Percentiles rank a stretch among this genome's conserved stretches.
Conservation (phyloP, 2,329 filamentous ascomycete genomes). For the Pseudocercospora vitis region DNA sequence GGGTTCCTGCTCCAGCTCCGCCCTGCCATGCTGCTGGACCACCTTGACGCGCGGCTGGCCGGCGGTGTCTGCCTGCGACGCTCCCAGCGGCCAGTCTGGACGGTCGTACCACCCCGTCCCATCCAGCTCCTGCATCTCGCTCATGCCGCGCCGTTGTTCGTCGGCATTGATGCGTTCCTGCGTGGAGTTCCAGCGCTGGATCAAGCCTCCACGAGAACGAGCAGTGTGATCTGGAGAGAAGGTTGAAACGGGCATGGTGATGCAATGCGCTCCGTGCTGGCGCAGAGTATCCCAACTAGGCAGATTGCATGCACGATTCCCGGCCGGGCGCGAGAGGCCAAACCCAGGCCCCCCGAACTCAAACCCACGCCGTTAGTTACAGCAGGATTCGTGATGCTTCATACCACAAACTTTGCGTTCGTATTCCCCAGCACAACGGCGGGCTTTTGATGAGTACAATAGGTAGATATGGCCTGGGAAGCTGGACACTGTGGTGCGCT, state of each 20-base stretch:
- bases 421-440: too few relatives aligned
- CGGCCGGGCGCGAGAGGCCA: slow-evolving; percentile 9
- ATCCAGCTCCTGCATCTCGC: slow-evolving; percentile 33
- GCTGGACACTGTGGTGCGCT: neutral
- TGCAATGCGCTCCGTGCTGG: slow-evolving; percentile 24
- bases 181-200: slow-evolving; percentile 32
- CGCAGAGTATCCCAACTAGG: slow-evolving; percentile 16
- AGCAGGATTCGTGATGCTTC: neutral
- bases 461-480: neutral
- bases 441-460: too few relatives aligned
- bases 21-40: slow-evolving; percentile 12
- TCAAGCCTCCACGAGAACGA: slow-evolving; percentile 24
- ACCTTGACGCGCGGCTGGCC: slow-evolving; percentile 10
- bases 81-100: slow-evolving; percentile 33
- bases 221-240: slow-evolving; percentile 28
- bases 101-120: slow-evolving; percentile 33
- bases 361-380: slow-evolving; percentile 3
- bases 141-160: slow-evolving; percentile 30
- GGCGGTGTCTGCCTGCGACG: slow-evolving; percentile 5
- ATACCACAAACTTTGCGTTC: too few relatives aligned
- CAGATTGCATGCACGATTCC: slow-evolving; percentile 24
- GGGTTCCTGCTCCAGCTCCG: slow-evolving; percentile 23
- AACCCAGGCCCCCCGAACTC: neutral
- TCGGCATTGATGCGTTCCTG: slow-evolving; percentile 33
- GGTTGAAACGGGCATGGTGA: slow-evolving; percentile 35